Percentiles rank a stretch among this genome's conserved stretches.
Evolutionary conservation across 805 yeast genomes (phyloP).

Genomic region (Teunomyces gatunensis): DNA sequence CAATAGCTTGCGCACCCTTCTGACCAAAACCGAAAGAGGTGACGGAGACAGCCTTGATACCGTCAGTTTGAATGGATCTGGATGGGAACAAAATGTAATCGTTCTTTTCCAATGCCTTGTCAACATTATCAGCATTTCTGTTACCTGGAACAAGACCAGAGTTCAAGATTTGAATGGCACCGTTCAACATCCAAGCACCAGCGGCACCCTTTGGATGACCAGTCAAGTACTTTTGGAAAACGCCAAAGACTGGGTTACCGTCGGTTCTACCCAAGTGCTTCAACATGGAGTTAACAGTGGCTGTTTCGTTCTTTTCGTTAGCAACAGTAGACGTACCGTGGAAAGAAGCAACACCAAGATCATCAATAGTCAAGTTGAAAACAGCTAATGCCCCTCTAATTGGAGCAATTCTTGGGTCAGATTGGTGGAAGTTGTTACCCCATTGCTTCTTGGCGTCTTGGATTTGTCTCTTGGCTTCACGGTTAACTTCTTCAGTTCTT

Average conservation of each 20-base stretch:
- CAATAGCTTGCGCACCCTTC: slow-evolving; percentile 96
- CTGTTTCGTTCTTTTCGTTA: slow-evolving; percentile 96
- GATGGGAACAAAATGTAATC: slow-evolving; percentile 94
- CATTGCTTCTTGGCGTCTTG: slow-evolving; percentile 87
- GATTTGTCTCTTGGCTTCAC: slow-evolving; percentile 82
- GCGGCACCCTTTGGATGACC: slow-evolving; percentile 99
- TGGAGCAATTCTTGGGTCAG: slow-evolving; percentile 94
- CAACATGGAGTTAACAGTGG: slow-evolving; percentile 89
- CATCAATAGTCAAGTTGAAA: slow-evolving; percentile 90
- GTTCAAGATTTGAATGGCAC: slow-evolving; percentile 90
- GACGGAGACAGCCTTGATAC: slow-evolving; percentile 93
- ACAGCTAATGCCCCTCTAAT: slow-evolving; percentile 95
- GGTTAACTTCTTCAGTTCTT: slow-evolving; percentile 81
- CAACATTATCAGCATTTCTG: slow-evolving; percentile 97
- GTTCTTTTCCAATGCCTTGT: slow-evolving; percentile 73
- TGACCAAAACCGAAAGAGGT: slow-evolving; percentile 99
- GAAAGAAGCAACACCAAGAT: slow-evolving; percentile 94
- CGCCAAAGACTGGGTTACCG: slow-evolving; percentile 97
- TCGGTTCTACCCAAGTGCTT: slow-evolving; percentile 91
- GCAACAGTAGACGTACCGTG: slow-evolving; percentile 99
- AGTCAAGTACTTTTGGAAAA: slow-evolving; percentile 97
- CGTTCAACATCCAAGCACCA: slow-evolving; percentile 99
- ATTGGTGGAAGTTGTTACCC: slow-evolving; percentile 92
- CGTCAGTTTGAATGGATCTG: slow-evolving; percentile 89
- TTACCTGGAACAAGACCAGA: slow-evolving; percentile 97